phyloP scores from a whole-genome alignment of 2,329 filamentous ascomycete genomes.

The Cladobotryum mycophilum region DNA sequence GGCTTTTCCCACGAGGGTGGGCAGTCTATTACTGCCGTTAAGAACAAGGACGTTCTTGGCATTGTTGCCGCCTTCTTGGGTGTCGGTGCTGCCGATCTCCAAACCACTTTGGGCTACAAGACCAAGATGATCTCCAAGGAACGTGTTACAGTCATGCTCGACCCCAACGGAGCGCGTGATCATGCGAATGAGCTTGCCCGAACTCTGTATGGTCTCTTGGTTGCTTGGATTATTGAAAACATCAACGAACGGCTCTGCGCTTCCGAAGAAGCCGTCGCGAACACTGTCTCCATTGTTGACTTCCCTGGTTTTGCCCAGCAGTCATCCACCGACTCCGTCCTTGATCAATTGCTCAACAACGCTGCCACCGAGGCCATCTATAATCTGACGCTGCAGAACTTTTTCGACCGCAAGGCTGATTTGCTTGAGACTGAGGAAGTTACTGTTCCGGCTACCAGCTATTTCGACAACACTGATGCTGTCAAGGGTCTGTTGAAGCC shows the following conservation, averaged over 20 bases:
- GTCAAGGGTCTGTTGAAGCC: conserved; percentile 87
- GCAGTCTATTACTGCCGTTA: conserved; percentile 77
- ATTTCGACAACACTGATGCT: conserved; percentile 95
- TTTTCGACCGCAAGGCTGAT: conserved; percentile 92
- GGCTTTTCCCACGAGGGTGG: conserved; percentile 94
- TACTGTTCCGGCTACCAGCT: conserved; percentile 81
- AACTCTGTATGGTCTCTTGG: conserved; percentile 87
- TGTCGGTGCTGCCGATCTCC: conserved; percentile 71
- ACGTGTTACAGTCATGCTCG: conserved; percentile 97
- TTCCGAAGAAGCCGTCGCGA: conserved; percentile 78
- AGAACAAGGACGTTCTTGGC: conserved; percentile 82
- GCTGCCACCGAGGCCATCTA: conserved; percentile 88
- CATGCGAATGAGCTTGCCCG: conserved; percentile 93
- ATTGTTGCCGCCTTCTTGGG: conserved; percentile 94
- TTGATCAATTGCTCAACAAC: conserved; percentile 93
- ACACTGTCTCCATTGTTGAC: conserved; percentile 91
- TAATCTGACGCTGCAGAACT: conserved; percentile 88
- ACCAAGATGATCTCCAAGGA: conserved; percentile 95
- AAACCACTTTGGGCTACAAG: conserved; percentile 87
- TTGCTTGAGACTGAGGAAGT: conserved; percentile 93
- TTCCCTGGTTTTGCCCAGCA: conserved; percentile 93
- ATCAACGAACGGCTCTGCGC: conserved; percentile 89
- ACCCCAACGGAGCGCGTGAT: conserved; percentile 78
- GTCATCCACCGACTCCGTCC: conserved; percentile 70
- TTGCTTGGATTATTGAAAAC: conserved; percentile 87